phyloP scores from a whole-genome alignment of 176 grass and related monocot species.

The Oryza meridionalis region DNA sequence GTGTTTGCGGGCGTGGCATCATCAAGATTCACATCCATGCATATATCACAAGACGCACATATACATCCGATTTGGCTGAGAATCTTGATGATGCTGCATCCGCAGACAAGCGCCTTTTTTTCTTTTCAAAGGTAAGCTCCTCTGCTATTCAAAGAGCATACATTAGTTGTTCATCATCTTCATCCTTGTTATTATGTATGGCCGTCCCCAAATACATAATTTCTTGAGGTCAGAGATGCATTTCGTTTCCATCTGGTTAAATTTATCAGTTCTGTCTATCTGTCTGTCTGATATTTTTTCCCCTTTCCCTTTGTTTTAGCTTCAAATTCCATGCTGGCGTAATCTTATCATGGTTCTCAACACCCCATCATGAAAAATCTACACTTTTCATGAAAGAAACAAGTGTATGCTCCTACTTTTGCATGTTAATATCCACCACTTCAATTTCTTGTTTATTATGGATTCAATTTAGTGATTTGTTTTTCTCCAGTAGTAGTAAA shows the following conservation, averaged over 20 bases:
- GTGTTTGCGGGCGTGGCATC: conserved; percentile 66
- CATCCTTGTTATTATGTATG: background rate
- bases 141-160: background rate
- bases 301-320: background rate
- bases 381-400: background rate
- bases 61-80: conserved; percentile 18
- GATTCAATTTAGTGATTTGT: background rate
- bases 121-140: too few species aligned
- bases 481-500: background rate
- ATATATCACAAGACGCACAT: background rate
- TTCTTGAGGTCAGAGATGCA: background rate
- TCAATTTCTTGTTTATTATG: background rate
- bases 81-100: conserved; percentile 97
- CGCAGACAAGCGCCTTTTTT: conserved; percentile 55
- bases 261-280: background rate
- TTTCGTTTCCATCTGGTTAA: background rate
- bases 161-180: background rate
- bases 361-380: background rate
- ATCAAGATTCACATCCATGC: conserved; percentile 79
- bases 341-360: background rate
- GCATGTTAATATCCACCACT: background rate
- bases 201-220: background rate
- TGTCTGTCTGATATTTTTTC: background rate
- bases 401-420: background rate
- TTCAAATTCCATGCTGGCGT: background rate